phyloP scores from a whole-genome alignment of 1,139 yeast species.

The Geotrichum klebahnii region DNA sequence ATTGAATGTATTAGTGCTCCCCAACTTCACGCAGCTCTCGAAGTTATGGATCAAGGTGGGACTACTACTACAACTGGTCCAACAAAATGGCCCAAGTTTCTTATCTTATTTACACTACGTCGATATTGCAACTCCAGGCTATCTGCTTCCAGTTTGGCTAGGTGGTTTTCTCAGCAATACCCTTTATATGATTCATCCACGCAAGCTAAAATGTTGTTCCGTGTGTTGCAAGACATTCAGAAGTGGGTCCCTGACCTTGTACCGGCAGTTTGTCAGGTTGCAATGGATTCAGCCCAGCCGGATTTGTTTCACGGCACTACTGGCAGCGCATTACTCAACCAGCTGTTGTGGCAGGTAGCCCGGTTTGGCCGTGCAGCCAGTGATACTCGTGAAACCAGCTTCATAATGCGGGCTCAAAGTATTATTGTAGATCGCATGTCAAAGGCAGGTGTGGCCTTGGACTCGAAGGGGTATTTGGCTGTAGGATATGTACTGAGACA shows the following conservation, averaged over 20 bases:
- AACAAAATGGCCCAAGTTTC: constrained; percentile 35
- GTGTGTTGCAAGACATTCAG: constrained; percentile 28
- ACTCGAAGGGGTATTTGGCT: constrained; percentile 36
- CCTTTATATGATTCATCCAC: constrained; percentile 17
- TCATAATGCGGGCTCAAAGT: constrained; percentile 32
- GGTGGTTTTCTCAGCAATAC: constrained; percentile 16
- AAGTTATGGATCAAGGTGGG: constrained; percentile 25
- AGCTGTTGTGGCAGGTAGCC: constrained; percentile 34
- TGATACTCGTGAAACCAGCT: constrained; percentile 24
- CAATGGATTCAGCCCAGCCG: constrained; percentile 23
- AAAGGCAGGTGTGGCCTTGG: constrained; percentile 25
- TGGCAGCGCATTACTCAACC: constrained; percentile 30
- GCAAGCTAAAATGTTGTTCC: constrained; percentile 29
- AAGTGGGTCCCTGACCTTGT: constrained; percentile 30
- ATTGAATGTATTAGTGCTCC: constrained; percentile 27
- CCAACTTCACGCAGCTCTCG: constrained; percentile 26
- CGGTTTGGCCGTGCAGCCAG: constrained; percentile 30
- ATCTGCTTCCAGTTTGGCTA: constrained; percentile 30
- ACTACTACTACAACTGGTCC: not conserved
- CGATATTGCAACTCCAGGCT: constrained; percentile 29
- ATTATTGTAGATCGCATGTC: constrained; percentile 29
- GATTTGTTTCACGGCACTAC: constrained; percentile 21
- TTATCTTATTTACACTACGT: constrained; percentile 31
- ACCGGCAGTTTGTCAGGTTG: constrained; percentile 32
- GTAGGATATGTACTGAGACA: constrained; percentile 30